phyloP scores from a whole-genome alignment of 139 green algal genomes.

The Gonium pectorale region DNA sequence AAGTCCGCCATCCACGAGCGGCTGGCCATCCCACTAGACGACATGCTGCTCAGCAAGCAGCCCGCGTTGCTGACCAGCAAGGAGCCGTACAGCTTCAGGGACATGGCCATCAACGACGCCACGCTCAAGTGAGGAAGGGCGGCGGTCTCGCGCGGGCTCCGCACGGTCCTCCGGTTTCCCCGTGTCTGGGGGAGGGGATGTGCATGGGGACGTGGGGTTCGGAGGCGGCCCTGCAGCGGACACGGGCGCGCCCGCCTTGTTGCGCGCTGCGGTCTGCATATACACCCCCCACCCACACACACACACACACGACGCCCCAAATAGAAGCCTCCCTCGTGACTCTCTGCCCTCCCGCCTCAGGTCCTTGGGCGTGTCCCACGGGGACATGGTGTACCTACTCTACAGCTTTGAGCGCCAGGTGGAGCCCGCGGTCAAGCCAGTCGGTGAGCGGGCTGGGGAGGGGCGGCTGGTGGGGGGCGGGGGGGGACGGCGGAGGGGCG shows the following conservation, averaged over 20 bases:
- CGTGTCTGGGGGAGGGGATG: too few species aligned
- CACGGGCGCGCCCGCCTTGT: too few species aligned
- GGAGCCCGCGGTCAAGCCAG: constrained; percentile 57
- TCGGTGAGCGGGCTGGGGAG: constrained; percentile 50
- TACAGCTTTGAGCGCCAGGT: constrained; percentile 82
- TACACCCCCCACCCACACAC: too few species aligned
- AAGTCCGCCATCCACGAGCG: constrained; percentile 68
- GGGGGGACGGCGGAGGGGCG: too few species aligned
- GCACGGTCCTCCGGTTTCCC: too few species aligned
- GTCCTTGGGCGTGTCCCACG: constrained; percentile 69
- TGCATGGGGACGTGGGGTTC: too few species aligned
- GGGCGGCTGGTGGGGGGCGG: neutral
- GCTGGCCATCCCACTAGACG: constrained; percentile 74
- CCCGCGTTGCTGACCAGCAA: constrained; percentile 76
- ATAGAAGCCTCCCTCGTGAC: too few species aligned
- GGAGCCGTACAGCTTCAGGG: constrained; percentile 59
- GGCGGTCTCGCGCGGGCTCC: too few species aligned
- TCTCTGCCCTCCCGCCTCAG: neutral
- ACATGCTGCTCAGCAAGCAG: constrained; percentile 83
- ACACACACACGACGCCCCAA: too few species aligned
- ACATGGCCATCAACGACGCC: constrained; percentile 53
- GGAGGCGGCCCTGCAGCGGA: too few species aligned
- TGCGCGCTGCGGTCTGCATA: too few species aligned
- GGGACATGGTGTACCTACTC: constrained; percentile 80
- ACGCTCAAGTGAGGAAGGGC: neutral